These are phyloP conservation scores for Huntiella savannae DNA, from an alignment of 2,329 filamentous ascomycete species.

Conservation along the genomic window DNA sequence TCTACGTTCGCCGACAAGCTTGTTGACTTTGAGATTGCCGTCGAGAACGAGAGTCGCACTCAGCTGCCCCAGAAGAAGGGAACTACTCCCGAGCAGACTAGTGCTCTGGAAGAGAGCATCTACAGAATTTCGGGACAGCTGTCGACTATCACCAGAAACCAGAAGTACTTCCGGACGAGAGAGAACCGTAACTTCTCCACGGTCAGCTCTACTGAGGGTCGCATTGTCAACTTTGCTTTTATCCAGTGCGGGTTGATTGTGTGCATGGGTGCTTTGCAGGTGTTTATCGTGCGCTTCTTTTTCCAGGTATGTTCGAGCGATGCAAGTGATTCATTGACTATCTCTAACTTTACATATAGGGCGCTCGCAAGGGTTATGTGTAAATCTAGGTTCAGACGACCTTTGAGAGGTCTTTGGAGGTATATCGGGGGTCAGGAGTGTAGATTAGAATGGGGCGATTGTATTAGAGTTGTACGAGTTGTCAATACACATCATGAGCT, in stretches of 20 bases:
- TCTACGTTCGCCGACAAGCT: slow-evolving; percentile 94
- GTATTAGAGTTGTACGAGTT: neutral
- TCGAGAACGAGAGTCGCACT: slow-evolving; percentile 75
- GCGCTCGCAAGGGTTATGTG: slow-evolving; percentile 51
- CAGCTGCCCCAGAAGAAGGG: slow-evolving; percentile 77
- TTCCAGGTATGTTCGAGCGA: slow-evolving; percentile 51
- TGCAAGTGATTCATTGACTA: neutral
- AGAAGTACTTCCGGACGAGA: slow-evolving; percentile 97
- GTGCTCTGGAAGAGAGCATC: slow-evolving; percentile 76
- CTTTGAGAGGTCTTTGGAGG: too few relatives aligned
- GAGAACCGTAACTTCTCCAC: slow-evolving; percentile 99
- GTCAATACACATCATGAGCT: neutral
- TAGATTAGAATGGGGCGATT: too few relatives aligned
- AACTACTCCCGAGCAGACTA: slow-evolving; percentile 73
- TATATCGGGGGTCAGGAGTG: too few relatives aligned
- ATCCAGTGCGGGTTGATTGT: slow-evolving; percentile 84
- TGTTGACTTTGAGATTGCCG: slow-evolving; percentile 92
- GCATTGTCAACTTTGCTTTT: slow-evolving; percentile 94
- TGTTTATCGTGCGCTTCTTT: slow-evolving; percentile 96
- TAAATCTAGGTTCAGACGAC: slow-evolving; percentile 19
- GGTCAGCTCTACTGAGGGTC: slow-evolving; percentile 81
- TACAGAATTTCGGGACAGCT: slow-evolving; percentile 87
- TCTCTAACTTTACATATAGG: slow-evolving; percentile 20
- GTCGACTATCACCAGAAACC: slow-evolving; percentile 86
- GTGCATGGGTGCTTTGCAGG: slow-evolving; percentile 87